A percentile compares a stretch with the other conserved stretches of the same genome.
Evolutionary conservation across 768 basidiomycete species (phyloP).

Genomic region (Mycena galopus): DNA sequence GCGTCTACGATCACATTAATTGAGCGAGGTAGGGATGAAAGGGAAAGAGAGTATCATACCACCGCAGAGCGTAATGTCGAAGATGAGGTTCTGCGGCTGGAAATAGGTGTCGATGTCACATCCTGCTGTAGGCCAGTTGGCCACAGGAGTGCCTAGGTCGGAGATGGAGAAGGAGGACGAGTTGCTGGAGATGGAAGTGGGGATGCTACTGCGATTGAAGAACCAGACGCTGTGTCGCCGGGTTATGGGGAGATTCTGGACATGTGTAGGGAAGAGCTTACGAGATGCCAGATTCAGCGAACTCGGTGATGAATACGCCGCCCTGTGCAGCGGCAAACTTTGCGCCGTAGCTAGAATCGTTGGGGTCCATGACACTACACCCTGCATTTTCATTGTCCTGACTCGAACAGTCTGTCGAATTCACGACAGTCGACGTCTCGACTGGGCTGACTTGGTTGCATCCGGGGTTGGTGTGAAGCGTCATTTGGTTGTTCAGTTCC

Average conservation of each 20-base stretch:
- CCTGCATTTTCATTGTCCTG: constrained; percentile 69
- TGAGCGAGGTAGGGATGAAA: constrained; percentile 4
- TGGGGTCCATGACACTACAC: constrained; percentile 72
- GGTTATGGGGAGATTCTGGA: background rate
- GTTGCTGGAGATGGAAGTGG: constrained; percentile 61
- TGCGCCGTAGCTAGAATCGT: constrained; percentile 69
- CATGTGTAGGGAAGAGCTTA: constrained; percentile 46
- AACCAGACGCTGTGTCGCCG: constrained; percentile 67
- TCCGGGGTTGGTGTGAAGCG: constrained; percentile 75
- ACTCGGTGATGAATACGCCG: constrained; percentile 83
- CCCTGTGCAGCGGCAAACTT: constrained; percentile 76
- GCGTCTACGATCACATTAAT: constrained; percentile 46
- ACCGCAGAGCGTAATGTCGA: constrained; percentile 82
- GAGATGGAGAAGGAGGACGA: constrained; percentile 66
- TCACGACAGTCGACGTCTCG: constrained; percentile 65
- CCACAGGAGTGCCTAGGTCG: constrained; percentile 74
- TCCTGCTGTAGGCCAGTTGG: constrained; percentile 71
- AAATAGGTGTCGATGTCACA: constrained; percentile 71
- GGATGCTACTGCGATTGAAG: constrained; percentile 66
- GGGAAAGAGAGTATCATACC: constrained; percentile 47
- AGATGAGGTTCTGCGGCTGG: constrained; percentile 73
- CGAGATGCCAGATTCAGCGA: constrained; percentile 75
- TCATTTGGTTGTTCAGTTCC: constrained; percentile 73
- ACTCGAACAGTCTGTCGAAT: constrained; percentile 72
- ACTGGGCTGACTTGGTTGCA: constrained; percentile 65